phyloP scores from a whole-genome alignment of 2,329 filamentous ascomycete genomes.

The Cladobotryum mycophilum region DNA sequence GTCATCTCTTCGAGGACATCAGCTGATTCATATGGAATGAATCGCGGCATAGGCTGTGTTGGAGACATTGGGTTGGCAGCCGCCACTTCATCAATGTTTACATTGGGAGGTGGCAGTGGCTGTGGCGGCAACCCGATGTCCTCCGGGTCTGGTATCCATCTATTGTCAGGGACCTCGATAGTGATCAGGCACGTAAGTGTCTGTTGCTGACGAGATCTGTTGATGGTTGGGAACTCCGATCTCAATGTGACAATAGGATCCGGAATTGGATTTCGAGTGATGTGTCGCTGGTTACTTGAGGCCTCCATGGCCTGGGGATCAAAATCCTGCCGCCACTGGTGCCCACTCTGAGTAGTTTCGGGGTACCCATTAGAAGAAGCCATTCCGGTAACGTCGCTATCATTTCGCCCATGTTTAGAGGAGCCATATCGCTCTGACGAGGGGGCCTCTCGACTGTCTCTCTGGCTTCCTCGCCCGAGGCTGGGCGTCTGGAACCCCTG shows the following conservation, averaged over 20 bases:
- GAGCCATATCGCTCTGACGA: slow-evolving; percentile 39
- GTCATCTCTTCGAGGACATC: slow-evolving; percentile 79
- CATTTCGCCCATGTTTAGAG: slow-evolving; percentile 63
- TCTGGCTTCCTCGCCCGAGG: slow-evolving; percentile 28
- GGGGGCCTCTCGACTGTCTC: slow-evolving; percentile 45
- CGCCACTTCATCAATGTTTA: slow-evolving; percentile 47
- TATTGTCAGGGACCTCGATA: slow-evolving; percentile 86
- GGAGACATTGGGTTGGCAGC: slow-evolving; percentile 56
- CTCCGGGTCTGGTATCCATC: slow-evolving; percentile 81
- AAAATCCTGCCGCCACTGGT: slow-evolving; percentile 78
- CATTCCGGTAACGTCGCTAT: slow-evolving; percentile 69
- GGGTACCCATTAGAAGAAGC: slow-evolving; percentile 75
- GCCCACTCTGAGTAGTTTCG: slow-evolving; percentile 64
- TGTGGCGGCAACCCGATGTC: slow-evolving; percentile 57
- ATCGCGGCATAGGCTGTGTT: slow-evolving; percentile 48
- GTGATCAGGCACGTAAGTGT: slow-evolving; percentile 91
- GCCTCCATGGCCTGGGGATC: slow-evolving; percentile 95
- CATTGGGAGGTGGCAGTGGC: slow-evolving; percentile 10
- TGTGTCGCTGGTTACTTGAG: slow-evolving; percentile 63
- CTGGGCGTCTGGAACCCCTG: slow-evolving; percentile 27
- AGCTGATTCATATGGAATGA: slow-evolving; percentile 66
- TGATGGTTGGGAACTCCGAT: slow-evolving; percentile 94
- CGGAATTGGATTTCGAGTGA: slow-evolving; percentile 80
- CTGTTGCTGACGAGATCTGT: slow-evolving; percentile 85
- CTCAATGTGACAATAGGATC: slow-evolving; percentile 87